Conservation (phyloP, 495 filamentous ascomycete species). For the Terfezia boudieri region DNA sequence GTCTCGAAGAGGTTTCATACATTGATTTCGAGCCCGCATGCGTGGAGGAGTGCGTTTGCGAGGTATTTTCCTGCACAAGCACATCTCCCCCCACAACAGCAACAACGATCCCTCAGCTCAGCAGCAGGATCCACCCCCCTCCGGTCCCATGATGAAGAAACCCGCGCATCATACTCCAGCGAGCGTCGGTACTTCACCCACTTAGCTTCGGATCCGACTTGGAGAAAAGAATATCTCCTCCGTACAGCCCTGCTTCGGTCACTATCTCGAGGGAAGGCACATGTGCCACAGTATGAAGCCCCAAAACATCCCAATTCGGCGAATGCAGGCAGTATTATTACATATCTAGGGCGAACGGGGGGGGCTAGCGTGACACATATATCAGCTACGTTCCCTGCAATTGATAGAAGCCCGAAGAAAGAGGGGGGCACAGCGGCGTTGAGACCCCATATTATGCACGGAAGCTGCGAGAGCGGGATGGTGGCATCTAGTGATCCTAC, state of each 20-base stretch:
- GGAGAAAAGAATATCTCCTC: conserved; percentile 19
- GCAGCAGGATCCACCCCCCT: conserved; percentile 1
- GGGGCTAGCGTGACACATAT: conserved; percentile 15
- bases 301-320: conserved; percentile 1
- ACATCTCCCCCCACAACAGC: not conserved
- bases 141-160: conserved; percentile 1
- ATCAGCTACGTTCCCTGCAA: conserved; percentile 11
- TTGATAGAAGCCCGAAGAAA: conserved; percentile 2
- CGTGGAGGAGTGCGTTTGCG: conserved; percentile 18
- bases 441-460: conserved; percentile 6
- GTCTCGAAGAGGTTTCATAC: conserved; percentile 15
- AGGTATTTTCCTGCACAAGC: conserved; percentile 12
- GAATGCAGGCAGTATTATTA: conserved; percentile 11
- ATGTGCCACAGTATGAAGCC: not conserved
- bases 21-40: conserved; percentile 13
- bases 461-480: conserved; percentile 7
- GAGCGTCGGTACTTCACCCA: conserved; percentile 17
- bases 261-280: conserved; percentile 10
- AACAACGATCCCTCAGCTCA: not conserved
- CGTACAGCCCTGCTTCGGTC: conserved; percentile 13
- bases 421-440: not conserved
- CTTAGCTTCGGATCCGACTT: conserved; percentile 6
- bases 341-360: conserved; percentile 10
- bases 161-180: conserved; percentile 9
- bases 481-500: conserved; percentile 15